Evolutionary conservation across 768 basidiomycete species (phyloP), one percentile per base, ranked within the genome.

Genomic region (Collybiopsis luxurians): DNA sequence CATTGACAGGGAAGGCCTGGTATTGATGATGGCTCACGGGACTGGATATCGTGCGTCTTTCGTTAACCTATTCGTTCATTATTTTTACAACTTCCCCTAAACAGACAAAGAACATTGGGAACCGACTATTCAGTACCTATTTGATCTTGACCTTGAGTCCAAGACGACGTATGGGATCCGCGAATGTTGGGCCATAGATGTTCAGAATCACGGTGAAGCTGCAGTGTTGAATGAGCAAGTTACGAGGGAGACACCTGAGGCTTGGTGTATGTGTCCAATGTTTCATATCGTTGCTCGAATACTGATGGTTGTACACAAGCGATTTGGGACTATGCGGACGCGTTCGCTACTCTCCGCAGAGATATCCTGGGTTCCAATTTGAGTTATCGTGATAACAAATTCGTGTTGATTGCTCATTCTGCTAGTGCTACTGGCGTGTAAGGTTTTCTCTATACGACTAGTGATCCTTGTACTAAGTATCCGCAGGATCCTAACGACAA

Each of bases 101-200:
- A n/a, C 40, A 54, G 53, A 54, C 24, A 54, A 54, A 31, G 53
- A 54, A 44, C 53, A 54, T 7, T 54, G 53, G 53, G 40, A 54
- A 31, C 53, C 53, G 6, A 54, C 53, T 19, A 30, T 54, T n/a
- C 39, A 43, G 21, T 40, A 44, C 4, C 13, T 54, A 15, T 54
- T 44, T 38, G 9, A 21, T 30, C 42, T 39, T 2, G 50, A 51
- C n/a, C 36, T 19, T 26, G 12, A 31, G 4, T 23, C 46, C 6
- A 15, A 19, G 27, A n/a, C 53, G 13, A 30, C 31, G 12, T 40
- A 10, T 13, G 7, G 11, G 24, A 53, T 53, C 6, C 39, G 53
- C 11, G 53, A 54, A 54, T 27, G 26, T 15, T 54, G 53, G 53
- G 43, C 40, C 10, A 19, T 54, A 45, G 53, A 54, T 28, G 39